A percentile compares a stretch with the other conserved stretches of the same genome.
phyloP scores from a whole-genome alignment of 345 rosid genomes.

The Laguncularia racemosa region DNA sequence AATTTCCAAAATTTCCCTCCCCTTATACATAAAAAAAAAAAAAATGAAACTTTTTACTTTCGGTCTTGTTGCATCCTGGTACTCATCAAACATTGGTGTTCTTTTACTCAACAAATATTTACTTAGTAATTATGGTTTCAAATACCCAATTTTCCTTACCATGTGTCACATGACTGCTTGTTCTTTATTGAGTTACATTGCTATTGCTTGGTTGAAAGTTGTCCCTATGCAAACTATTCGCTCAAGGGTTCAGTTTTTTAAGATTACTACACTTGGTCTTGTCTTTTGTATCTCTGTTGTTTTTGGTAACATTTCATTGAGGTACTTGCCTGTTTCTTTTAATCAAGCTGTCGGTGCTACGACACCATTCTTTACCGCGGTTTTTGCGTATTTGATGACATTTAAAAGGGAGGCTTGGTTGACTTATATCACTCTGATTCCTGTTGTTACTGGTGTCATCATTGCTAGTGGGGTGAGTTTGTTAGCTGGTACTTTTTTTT shows the following conservation, averaged over 20 bases:
- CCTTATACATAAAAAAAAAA: background rate
- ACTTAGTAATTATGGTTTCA: constrained; percentile 92
- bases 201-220: constrained; percentile 95
- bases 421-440: constrained; percentile 78
- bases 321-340: constrained; percentile 84
- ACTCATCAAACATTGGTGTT: constrained; percentile 94
- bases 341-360: constrained; percentile 98
- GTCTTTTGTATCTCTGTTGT: constrained; percentile 96
- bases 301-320: constrained; percentile 76
- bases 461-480: constrained; percentile 93
- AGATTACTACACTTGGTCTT: constrained; percentile 83
- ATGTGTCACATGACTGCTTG: constrained; percentile 99
- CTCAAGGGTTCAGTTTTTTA: constrained; percentile 75
- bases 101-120: constrained; percentile 86
- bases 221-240: constrained; percentile 98
- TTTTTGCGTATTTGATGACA: constrained; percentile 88
- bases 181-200: constrained; percentile 79
- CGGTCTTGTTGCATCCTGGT: constrained; percentile 84
- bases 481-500: too few relatives aligned
- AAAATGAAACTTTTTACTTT: constrained; percentile 48
- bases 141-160: constrained; percentile 95
- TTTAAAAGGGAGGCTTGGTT: constrained; percentile 93
- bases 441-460: constrained; percentile 92
- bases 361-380: constrained; percentile 96
- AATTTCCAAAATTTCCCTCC: too few relatives aligned